Conservation (phyloP, 495 filamentous ascomycete genomes). For the Aspergillus asperescens region DNA sequence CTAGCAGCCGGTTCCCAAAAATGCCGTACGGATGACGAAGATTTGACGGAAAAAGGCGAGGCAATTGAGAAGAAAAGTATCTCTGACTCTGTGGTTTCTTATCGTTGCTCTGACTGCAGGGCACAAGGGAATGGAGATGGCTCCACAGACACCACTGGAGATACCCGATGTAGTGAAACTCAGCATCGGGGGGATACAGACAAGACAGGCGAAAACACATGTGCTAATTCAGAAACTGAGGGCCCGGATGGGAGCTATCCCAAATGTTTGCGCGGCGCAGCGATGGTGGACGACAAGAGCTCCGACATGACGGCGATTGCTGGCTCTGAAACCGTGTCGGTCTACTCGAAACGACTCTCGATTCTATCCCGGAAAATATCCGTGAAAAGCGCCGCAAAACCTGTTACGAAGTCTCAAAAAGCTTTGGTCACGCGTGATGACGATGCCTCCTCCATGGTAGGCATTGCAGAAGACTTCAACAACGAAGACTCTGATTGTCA, state of each 20-base stretch:
- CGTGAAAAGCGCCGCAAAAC: slow-evolving; percentile 8
- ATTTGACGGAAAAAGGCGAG: slow-evolving; percentile 28
- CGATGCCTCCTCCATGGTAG: slow-evolving; percentile 24
- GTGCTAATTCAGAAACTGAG: neutral
- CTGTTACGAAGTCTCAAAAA: slow-evolving; percentile 25
- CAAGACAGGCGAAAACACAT: neutral
- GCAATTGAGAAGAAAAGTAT: slow-evolving; percentile 38
- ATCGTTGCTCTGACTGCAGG: slow-evolving; percentile 23
- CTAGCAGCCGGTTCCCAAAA: slow-evolving; percentile 27
- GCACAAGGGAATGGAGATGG: slow-evolving; percentile 25
- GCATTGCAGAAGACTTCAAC: slow-evolving; percentile 24
- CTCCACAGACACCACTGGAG: slow-evolving; percentile 7
- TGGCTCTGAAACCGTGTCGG: slow-evolving; percentile 32
- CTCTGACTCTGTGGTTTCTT: slow-evolving; percentile 17
- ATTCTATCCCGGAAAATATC: slow-evolving; percentile 22
- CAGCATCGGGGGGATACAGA: slow-evolving; percentile 5
- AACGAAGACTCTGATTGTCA: slow-evolving; percentile 18
- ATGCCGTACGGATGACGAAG: slow-evolving; percentile 18
- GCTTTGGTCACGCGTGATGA: slow-evolving; percentile 22
- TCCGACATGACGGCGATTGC: slow-evolving; percentile 37
- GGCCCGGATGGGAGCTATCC: neutral
- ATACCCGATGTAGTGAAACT: slow-evolving; percentile 11
- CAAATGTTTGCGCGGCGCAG: slow-evolving; percentile 19
- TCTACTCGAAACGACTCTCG: slow-evolving; percentile 29
- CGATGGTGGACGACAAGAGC: slow-evolving; percentile 23